A percentile compares a stretch with the other conserved stretches of the same genome.
These are phyloP conservation scores for Trichosporon coremiiforme DNA, from an alignment of 1,284 basidiomycete species.

Conservation along the genomic window DNA sequence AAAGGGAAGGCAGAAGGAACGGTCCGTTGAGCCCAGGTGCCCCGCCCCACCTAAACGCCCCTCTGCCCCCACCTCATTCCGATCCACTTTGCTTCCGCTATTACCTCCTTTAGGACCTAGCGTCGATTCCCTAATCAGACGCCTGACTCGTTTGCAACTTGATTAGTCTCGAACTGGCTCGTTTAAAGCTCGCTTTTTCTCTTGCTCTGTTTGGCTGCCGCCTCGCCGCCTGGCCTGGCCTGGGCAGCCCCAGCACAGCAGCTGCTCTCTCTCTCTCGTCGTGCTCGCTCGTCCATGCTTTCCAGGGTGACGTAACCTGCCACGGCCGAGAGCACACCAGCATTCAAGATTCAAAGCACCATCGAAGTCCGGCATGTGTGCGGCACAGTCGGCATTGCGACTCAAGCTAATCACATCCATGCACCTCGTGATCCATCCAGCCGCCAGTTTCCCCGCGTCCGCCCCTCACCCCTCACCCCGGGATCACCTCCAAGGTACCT, in stretches of 20 bases:
- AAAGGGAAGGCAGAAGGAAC: constrained; percentile 18
- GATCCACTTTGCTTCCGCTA: background rate
- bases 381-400: constrained; percentile 1
- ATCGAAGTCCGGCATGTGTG: background rate
- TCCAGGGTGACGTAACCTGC: constrained; percentile 15
- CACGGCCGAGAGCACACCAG: constrained; percentile 13
- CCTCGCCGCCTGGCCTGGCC: background rate
- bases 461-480: too few species aligned
- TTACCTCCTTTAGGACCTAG: background rate
- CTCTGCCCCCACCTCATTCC: constrained; percentile 11
- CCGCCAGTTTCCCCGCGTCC: background rate
- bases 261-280: background rate
- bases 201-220: constrained; percentile 2
- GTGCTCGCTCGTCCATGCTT: background rate
- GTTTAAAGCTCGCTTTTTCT: constrained; percentile 3
- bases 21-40: constrained; percentile 5
- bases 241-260: background rate
- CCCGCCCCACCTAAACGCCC: constrained; percentile 12
- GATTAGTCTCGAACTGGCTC: background rate
- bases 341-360: background rate
- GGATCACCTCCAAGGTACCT: too few species aligned
- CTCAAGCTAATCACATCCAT: background rate
- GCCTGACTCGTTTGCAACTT: background rate
- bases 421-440: background rate
- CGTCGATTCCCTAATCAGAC: background rate